These are phyloP conservation scores for Herpetomonas samuelpessoai DNA, from an alignment of 208 protist genomes.

Conservation along the genomic window DNA sequence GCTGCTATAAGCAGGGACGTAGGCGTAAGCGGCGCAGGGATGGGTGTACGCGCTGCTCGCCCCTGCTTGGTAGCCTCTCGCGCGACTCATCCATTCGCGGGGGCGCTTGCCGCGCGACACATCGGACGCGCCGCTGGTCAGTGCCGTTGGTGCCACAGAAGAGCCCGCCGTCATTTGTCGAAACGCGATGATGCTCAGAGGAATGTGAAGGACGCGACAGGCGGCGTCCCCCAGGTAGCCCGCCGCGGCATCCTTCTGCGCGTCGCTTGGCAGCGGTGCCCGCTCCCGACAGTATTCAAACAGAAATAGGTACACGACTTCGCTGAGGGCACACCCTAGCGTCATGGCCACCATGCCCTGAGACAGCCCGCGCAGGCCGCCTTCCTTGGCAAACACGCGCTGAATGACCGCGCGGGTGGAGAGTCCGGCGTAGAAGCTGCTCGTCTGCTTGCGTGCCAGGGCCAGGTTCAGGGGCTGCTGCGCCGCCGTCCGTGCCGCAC, in stretches of 20 bases:
- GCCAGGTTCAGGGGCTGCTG: constrained; percentile 86
- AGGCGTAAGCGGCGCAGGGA: no score
- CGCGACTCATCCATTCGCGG: no score
- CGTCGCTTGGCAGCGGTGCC: constrained; percentile 23
- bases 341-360: constrained; percentile 64
- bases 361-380: constrained; percentile 44
- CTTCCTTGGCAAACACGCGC: constrained; percentile 44
- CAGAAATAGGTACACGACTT: constrained; percentile 73
- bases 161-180: constrained; percentile 68
- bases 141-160: constrained; percentile 7
- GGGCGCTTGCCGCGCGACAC: neutral
- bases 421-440: constrained; percentile 17
- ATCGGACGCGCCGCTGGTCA: neutral
- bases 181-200: constrained; percentile 76
- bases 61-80: no score
- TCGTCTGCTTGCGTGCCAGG: constrained; percentile 77
- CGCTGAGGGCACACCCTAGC: constrained; percentile 68
- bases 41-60: no score
- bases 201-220: constrained; percentile 74
- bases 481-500: constrained; percentile 57
- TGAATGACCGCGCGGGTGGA: constrained; percentile 37
- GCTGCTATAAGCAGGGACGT: no score
- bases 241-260: constrained; percentile 46
- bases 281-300: constrained; percentile 75
- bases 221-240: constrained; percentile 61